phyloP scores from a whole-genome alignment of 352 stramenopile species.

The Pythium aphanidermatum region DNA sequence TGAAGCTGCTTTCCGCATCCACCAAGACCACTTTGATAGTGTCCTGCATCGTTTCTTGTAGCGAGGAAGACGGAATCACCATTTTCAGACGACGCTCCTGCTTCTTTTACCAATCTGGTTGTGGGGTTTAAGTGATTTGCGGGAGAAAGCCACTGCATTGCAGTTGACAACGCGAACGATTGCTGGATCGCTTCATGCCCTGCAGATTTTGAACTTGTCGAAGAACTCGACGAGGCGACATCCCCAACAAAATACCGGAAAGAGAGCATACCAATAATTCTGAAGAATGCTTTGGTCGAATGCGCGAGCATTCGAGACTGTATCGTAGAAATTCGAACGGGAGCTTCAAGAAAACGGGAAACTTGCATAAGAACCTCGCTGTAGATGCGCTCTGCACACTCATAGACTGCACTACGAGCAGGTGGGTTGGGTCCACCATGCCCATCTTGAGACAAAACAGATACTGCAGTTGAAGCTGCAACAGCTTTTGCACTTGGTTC shows the following conservation, averaged over 20 bases:
- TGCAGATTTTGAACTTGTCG: conserved; percentile 13
- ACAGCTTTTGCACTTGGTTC: conserved; percentile 68
- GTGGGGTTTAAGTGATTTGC: conserved; percentile 6
- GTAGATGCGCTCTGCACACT: conserved; percentile 77
- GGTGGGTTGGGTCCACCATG: conserved; percentile 22
- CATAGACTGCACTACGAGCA: conserved; percentile 49
- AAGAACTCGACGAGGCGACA: conserved; percentile 14
- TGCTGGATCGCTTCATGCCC: conserved; percentile 57
- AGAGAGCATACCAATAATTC: conserved; percentile 68
- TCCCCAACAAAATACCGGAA: conserved; percentile 77
- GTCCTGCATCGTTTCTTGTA: conserved; percentile 22
- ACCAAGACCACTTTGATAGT: conserved; percentile 73
- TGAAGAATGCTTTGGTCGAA: conserved; percentile 66
- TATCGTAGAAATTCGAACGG: conserved; percentile 65
- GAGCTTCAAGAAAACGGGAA: conserved; percentile 72
- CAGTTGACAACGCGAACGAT: conserved; percentile 61
- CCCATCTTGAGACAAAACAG: conserved; percentile 36
- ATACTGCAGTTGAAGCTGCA: conserved; percentile 60
- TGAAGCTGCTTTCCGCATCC: conserved; percentile 77
- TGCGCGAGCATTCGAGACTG: conserved; percentile 71
- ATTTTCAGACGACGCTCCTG: conserved; percentile 5
- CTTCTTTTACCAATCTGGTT: conserved; percentile 10
- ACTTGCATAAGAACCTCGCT: conserved; percentile 82
- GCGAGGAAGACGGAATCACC: neutral
- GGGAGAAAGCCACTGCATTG: conserved; percentile 71